A percentile compares a stretch with the other conserved stretches of the same genome.
Evolutionary conservation across 441 rosid genomes (phyloP).

Genomic region (Mallotus japonicus): DNA sequence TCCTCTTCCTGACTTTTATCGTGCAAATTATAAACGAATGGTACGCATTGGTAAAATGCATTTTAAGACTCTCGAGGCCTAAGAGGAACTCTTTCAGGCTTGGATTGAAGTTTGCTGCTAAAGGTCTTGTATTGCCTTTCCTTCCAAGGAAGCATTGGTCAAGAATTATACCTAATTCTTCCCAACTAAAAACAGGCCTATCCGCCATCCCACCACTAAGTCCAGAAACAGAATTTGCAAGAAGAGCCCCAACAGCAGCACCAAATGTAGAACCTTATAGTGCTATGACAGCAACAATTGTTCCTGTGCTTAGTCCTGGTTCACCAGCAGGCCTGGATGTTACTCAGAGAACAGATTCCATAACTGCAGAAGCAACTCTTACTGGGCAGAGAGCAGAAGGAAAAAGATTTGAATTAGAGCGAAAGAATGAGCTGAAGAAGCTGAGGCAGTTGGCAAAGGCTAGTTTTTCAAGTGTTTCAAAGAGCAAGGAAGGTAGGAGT

Average conservation of each 20-base stretch:
- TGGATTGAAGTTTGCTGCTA: slow-evolving; percentile 39
- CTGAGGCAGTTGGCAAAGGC: slow-evolving; percentile 52
- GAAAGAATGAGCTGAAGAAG: slow-evolving; percentile 46
- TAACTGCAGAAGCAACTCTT: slow-evolving; percentile 14
- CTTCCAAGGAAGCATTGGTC: slow-evolving; percentile 46
- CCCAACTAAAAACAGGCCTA: slow-evolving; percentile 33
- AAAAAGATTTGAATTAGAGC: slow-evolving; percentile 24
- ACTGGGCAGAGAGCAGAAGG: slow-evolving; percentile 21
- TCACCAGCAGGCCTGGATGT: slow-evolving; percentile 28
- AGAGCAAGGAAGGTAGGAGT: slow-evolving; percentile 25
- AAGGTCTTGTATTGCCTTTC: slow-evolving; percentile 49
- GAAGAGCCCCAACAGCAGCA: slow-evolving; percentile 25
- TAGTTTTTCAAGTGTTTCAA: slow-evolving; percentile 38
- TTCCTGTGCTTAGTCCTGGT: slow-evolving; percentile 45
- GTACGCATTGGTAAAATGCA: slow-evolving; percentile 36
- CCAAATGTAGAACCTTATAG: slow-evolving; percentile 25
- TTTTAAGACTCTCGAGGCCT: slow-evolving; percentile 35
- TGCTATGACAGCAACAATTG: slow-evolving; percentile 48
- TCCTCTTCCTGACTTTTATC: slow-evolving; percentile 40
- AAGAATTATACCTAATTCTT: slow-evolving; percentile 27
- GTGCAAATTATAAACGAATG: slow-evolving; percentile 47
- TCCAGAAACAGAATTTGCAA: slow-evolving; percentile 30
- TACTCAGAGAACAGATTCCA: slow-evolving; percentile 19
- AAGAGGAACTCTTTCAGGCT: slow-evolving; percentile 33
- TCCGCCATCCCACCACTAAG: slow-evolving; percentile 31